Evolutionary conservation across 495 filamentous ascomycete genomes (phyloP).

Genomic region (Cairneyella variabilis): DNA sequence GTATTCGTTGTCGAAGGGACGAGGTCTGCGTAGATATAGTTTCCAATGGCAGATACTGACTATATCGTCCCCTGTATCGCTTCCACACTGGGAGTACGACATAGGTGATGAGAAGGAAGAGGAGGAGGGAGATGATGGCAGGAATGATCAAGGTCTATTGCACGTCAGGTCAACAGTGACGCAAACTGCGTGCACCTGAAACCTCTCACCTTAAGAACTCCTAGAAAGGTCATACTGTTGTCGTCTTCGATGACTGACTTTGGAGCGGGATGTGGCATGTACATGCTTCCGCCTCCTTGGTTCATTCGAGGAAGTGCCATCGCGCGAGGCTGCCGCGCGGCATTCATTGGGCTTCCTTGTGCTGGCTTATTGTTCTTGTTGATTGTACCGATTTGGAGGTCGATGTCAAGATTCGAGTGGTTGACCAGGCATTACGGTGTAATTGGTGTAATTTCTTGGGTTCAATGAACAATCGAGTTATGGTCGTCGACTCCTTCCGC

Average conservation of each 20-base stretch:
- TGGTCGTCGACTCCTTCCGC: no score
- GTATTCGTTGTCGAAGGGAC: slow-evolving; percentile 58
- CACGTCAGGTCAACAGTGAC: slow-evolving; percentile 7
- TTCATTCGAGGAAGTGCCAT: neutral
- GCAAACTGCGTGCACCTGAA: neutral
- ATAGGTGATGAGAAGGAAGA: slow-evolving; percentile 71
- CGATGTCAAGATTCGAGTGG: no score
- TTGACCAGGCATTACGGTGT: no score
- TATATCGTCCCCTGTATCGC: slow-evolving; percentile 69
- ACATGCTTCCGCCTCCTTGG: slow-evolving; percentile 7
- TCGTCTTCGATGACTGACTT: slow-evolving; percentile 13
- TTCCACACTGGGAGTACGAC: slow-evolving; percentile 72
- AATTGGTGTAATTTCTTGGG: no score
- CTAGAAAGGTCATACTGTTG: slow-evolving; percentile 18
- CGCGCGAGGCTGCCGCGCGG: neutral
- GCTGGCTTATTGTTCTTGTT: no score
- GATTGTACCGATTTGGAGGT: no score
- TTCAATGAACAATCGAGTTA: no score
- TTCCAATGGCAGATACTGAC: slow-evolving; percentile 65
- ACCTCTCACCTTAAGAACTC: slow-evolving; percentile 21
- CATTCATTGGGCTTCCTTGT: neutral
- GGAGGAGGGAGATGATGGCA: slow-evolving; percentile 66
- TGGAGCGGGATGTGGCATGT: slow-evolving; percentile 25
- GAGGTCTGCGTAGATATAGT: slow-evolving; percentile 57
- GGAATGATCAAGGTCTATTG: slow-evolving; percentile 75